Percentiles rank a stretch among this genome's conserved stretches.
These are phyloP conservation scores for Candida michaelii DNA, from an alignment of 805 yeast genomes.

Conservation along the genomic window DNA sequence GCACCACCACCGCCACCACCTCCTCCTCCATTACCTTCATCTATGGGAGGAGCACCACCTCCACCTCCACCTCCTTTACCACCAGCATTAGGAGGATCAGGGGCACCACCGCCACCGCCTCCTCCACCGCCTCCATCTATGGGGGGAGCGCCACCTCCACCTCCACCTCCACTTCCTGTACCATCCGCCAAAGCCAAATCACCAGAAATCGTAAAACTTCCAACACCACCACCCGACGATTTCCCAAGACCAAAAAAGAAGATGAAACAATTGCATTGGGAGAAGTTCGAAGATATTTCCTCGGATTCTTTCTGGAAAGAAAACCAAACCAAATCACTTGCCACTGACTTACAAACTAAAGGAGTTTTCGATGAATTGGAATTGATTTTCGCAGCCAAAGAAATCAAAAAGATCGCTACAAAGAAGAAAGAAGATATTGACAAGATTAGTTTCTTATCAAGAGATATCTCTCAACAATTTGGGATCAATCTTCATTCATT, in stretches of 20 bases:
- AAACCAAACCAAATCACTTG: constrained; percentile 42
- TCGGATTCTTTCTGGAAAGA: constrained; percentile 64
- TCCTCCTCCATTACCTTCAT: constrained; percentile 16
- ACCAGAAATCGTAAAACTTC: constrained; percentile 14
- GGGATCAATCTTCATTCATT: constrained; percentile 74
- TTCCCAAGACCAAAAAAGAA: constrained; percentile 60
- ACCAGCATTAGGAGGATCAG: constrained; percentile 13
- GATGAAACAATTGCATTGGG: constrained; percentile 83
- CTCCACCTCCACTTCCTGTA: constrained; percentile 29
- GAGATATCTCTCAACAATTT: constrained; percentile 77
- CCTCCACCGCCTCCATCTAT: constrained; percentile 23
- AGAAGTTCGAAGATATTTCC: constrained; percentile 54
- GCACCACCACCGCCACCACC: constrained; percentile 27
- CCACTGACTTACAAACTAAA: constrained; percentile 48
- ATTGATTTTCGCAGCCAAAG: constrained; percentile 57
- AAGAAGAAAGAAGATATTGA: constrained; percentile 44
- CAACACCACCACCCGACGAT: constrained; percentile 35
- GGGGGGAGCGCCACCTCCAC: constrained; percentile 18
- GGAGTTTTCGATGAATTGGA: constrained; percentile 72
- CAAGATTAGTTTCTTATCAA: constrained; percentile 56
- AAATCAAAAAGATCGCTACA: constrained; percentile 44
- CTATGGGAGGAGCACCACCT: constrained; percentile 12
- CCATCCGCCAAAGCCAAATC: constrained; percentile 25
- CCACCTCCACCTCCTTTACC: constrained; percentile 24
- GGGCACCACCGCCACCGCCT: constrained; percentile 22